phyloP scores from a whole-genome alignment of 2,329 filamentous ascomycete genomes.

The Furcasterigmium furcatum region DNA sequence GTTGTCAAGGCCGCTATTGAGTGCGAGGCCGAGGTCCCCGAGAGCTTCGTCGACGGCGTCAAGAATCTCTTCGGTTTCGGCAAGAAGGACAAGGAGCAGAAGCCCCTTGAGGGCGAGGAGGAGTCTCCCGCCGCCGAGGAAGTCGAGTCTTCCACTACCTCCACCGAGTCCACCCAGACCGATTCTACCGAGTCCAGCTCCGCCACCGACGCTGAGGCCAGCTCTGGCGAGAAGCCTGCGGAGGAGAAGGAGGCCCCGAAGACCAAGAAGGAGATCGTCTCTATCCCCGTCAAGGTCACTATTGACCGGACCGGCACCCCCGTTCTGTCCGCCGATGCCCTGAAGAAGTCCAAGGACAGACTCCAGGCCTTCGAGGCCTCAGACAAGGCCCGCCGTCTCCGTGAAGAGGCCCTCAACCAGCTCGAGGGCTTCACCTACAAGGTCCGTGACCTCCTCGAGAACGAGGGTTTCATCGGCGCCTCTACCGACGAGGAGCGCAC shows the following conservation, averaged over 20 bases:
- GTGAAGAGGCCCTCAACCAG: conserved; percentile 87
- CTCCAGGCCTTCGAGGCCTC: conserved; percentile 83
- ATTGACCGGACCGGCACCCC: conserved; percentile 48
- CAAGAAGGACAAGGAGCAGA: conserved; percentile 83
- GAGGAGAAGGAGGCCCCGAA: conserved; percentile 48
- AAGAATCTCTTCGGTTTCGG: conserved; percentile 97
- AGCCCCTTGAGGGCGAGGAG: conserved; percentile 63
- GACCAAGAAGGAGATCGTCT: conserved; percentile 58
- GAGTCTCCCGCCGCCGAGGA: conserved; percentile 33
- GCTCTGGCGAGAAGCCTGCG: conserved; percentile 17
- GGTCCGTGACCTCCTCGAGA: conserved; percentile 76
- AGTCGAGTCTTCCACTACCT: conserved; percentile 21
- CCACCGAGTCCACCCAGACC: conserved; percentile 7
- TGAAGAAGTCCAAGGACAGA: conserved; percentile 59
- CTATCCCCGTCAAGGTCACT: conserved; percentile 47
- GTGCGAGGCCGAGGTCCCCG: conserved; percentile 72
- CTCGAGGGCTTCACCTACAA: conserved; percentile 94
- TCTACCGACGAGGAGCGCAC: conserved; percentile 68
- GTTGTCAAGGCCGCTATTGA: conserved; percentile 74
- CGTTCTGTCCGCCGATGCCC: conserved; percentile 43
- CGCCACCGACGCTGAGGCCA: conserved; percentile 45
- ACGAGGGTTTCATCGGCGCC: conserved; percentile 67
- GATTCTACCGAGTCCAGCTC: conserved; percentile 20
- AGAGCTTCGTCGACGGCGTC: conserved; percentile 84
- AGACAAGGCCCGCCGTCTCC: conserved; percentile 70